Evolutionary conservation across 2,329 filamentous ascomycete species (phyloP), one percentile per base, ranked within the genome.

Genomic region (Paecilomyces variotii): DNA sequence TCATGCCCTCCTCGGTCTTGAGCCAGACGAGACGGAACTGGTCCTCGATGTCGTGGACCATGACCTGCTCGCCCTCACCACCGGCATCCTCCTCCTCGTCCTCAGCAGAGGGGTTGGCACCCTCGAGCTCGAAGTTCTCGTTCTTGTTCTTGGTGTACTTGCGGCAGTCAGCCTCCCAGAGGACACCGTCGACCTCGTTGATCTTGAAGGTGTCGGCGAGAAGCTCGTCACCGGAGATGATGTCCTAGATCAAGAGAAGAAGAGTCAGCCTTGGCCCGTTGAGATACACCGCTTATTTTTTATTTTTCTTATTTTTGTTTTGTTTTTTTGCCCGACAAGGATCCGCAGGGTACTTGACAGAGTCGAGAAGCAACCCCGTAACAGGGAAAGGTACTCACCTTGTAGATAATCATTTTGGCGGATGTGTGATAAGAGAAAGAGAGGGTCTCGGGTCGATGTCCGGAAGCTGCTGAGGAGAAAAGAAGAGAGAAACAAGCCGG

Each of bases 71-170:
- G 69, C 95, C 91, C 55, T 96, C 92, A 68, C 86, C 68, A 64
- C 76, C 88, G 69, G 92, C 90, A 0, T 80, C 80, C 0, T 87
- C 89, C 58, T 81, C 89, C 75, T 89, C 75, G 54, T 65, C 93
- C 82, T 97, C 94, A 62, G 94, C 92, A 69, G 93, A 97, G 69
- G 94, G 90, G 80, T 99, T 99, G 82, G 92, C 94, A 77, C 94
- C 94, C 71, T 74, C 77, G 35, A 80, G 78, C 65, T 75, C 66
- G 73, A 95, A 85, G 65, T 83, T 77, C 73, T 93, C 86, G 64
- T 67, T 67, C 19, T 77, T 84, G 64, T 86, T 91, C 77, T 92
- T 82, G 61, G 84, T 86, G 80, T 97, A 91, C 86, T 93, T 96
- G 75, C 83, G 82, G 80, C 92, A 96, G 80, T 99, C 88, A 74